Conservation (phyloP, 2,329 filamentous ascomycete genomes). For the Exophiala calicioides region DNA sequence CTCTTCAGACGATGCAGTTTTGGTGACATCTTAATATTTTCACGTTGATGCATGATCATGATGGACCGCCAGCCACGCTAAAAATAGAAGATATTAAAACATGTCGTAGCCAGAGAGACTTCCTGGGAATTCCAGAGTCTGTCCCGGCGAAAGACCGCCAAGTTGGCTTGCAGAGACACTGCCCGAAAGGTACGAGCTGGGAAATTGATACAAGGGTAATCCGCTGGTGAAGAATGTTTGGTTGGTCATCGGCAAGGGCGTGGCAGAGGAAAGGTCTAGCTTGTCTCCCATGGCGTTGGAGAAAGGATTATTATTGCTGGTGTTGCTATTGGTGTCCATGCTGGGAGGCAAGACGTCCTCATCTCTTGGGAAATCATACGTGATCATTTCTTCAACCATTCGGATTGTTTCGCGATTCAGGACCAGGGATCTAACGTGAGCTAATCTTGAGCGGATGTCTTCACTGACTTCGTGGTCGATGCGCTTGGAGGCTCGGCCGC, state of each 20-base stretch:
- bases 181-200: constrained; percentile 2
- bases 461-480: constrained; percentile 5
- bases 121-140: constrained; percentile 8
- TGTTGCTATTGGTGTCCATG: too few relatives aligned
- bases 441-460: constrained; percentile 4
- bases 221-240: constrained; percentile 10
- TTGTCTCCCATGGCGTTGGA: constrained; percentile 1
- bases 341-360: not conserved
- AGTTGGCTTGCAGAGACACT: not conserved
- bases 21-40: too few relatives aligned
- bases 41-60: too few relatives aligned
- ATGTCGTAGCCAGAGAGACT: constrained; percentile 6
- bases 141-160: not conserved
- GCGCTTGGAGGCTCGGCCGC: constrained; percentile 2
- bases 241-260: not conserved
- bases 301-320: too few relatives aligned
- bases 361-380: constrained; percentile 9
- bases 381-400: constrained; percentile 16
- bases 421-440: constrained; percentile 9
- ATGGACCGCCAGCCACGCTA: too few relatives aligned
- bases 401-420: constrained; percentile 10
- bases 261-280: constrained; percentile 3
- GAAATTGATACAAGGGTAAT: constrained; percentile 4
- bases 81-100: too few relatives aligned
- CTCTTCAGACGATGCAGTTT: too few relatives aligned